These are phyloP conservation scores for Naganishia sp. DNA, from an alignment of 1,284 basidiomycete species.

Conservation along the genomic window DNA sequence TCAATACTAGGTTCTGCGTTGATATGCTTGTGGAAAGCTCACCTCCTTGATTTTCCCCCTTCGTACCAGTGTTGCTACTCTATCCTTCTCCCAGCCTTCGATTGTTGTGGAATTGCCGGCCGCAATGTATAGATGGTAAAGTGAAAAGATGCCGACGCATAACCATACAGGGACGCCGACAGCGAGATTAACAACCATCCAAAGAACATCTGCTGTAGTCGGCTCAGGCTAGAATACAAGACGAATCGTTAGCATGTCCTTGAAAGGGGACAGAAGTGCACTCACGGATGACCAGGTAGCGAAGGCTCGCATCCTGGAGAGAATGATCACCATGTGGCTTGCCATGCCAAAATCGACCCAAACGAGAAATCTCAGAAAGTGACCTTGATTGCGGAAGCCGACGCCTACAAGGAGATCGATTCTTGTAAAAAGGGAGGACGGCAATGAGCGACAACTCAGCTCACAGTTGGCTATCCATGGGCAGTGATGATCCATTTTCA, in stretches of 20 bases:
- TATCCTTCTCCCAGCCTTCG: slow-evolving; percentile 97
- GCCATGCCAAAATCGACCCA: slow-evolving; percentile 74
- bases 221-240: slow-evolving; percentile 64
- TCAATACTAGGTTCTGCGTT: too few species aligned
- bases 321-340: slow-evolving; percentile 79
- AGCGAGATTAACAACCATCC: slow-evolving; percentile 84
- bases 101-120: slow-evolving; percentile 88
- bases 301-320: slow-evolving; percentile 63
- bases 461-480: slow-evolving; percentile 52
- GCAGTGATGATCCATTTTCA: slow-evolving; percentile 74
- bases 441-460: not conserved
- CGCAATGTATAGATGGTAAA: slow-evolving; percentile 87
- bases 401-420: slow-evolving; percentile 64
- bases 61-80: slow-evolving; percentile 78
- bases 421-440: too few species aligned
- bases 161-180: slow-evolving; percentile 81
- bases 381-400: slow-evolving; percentile 82
- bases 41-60: slow-evolving; percentile 83
- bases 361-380: slow-evolving; percentile 90
- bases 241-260: not conserved
- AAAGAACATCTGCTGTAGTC: slow-evolving; percentile 68
- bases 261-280: slow-evolving; percentile 6
- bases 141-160: slow-evolving; percentile 81
- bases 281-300: slow-evolving; percentile 44
- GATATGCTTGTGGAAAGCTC: slow-evolving; percentile 35